Base-by-base conservation (phyloP, 139 green algal genomes). In the Closterium sp. region DNA sequence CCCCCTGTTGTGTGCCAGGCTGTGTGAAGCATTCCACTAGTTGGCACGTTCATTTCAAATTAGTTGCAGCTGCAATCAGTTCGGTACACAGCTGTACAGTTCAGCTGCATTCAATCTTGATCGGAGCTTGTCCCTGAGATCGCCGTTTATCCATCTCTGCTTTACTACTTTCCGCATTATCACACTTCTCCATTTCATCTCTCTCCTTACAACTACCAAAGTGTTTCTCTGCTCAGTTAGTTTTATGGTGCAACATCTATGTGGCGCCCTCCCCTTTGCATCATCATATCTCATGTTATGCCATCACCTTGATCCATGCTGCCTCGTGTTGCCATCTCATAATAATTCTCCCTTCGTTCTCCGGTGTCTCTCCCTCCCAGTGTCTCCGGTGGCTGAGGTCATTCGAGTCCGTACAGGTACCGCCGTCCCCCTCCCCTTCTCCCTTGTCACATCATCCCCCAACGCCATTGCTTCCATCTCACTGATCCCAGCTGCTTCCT, bases 351-450 rank as follows among this genome's bases (percentile, higher is more conserved):
- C 87, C 23, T 30, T 23, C 30, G 10, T 23, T 38, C 33, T 38
- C 85, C 34, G 12, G 32, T 55, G 30, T 23, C n/a, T 89, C 34
- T 90, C 34, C 34, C 23, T 35, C 34, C 30, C 88, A 91, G 88
- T 91, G 25, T 91, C 64, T 7, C 88, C 88, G 43, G 88, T 91
- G 33, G 23, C 32, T 36, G 88, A 91, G 25, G 33, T 91, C 64
- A 86, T 91, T 32, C 88, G 88, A 30, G 66, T 91, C 55, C 64
- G 88, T n/a, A 91, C 88, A 85, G 88, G 88, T 91, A 33, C 30
- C 25, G 85, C 23, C 23, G 21, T 86, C 34, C 9, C 31, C 83
- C n/a, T 34, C 16, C n/a, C 83, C 4, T 86, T 33, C 30, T 86
- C 83, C 21, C 83, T 32, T 86, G 83, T 31, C 21, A 32, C 30